Evolutionary conservation across 768 basidiomycete species (phyloP).

Genomic region (Scleroderma citrinum): DNA sequence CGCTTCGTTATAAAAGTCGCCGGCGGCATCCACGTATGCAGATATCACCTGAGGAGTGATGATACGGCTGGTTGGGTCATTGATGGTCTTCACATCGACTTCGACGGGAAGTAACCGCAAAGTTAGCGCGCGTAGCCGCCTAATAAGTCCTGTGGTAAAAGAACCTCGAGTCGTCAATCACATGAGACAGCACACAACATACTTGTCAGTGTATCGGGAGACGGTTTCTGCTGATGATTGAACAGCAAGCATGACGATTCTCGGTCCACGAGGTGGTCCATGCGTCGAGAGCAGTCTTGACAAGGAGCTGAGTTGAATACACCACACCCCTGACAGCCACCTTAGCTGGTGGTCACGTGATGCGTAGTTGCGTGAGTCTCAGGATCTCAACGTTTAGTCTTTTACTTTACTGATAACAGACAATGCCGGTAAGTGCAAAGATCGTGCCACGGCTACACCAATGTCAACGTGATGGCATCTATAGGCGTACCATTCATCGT

Average conservation of each 20-base stretch:
- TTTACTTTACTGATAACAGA: no score
- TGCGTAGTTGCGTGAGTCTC: no score
- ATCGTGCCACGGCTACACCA: not conserved
- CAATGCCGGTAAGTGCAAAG: slow-evolving; percentile 48
- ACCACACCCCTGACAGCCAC: not conserved
- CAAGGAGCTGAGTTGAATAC: not conserved
- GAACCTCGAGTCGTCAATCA: not conserved
- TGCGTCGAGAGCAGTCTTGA: not conserved
- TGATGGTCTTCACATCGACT: slow-evolving; percentile 60
- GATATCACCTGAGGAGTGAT: slow-evolving; percentile 77
- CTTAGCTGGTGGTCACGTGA: not conserved
- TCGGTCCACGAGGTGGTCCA: slow-evolving; percentile 12
- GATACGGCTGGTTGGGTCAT: slow-evolving; percentile 73
- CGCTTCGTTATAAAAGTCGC: slow-evolving; percentile 84
- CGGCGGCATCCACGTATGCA: slow-evolving; percentile 74
- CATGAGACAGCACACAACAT: slow-evolving; percentile 14
- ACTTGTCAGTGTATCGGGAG: slow-evolving; percentile 77
- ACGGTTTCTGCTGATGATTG: slow-evolving; percentile 44
- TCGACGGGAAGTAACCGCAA: slow-evolving; percentile 74
- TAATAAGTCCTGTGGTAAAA: slow-evolving; percentile 59
- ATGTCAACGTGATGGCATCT: not conserved
- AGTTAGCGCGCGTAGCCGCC: slow-evolving; percentile 71
- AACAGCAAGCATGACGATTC: slow-evolving; percentile 45
- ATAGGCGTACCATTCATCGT: slow-evolving; percentile 93
- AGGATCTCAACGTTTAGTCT: no score